Evolutionary conservation across 768 basidiomycete genomes (phyloP).

Genomic region (Punctularia strigosozonata): DNA sequence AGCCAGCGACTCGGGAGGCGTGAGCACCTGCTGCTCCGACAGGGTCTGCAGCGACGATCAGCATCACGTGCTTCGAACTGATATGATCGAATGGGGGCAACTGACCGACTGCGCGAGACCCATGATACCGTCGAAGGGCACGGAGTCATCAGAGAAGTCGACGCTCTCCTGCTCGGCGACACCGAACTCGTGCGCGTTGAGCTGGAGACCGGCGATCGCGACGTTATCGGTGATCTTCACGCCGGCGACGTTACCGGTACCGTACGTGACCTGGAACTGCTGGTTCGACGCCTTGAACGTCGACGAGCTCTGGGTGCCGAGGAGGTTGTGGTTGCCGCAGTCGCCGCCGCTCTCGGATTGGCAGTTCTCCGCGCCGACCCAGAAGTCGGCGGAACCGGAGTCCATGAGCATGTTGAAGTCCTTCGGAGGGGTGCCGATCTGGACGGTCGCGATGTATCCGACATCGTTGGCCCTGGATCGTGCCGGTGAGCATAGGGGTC

Average conservation of each 20-base stretch:
- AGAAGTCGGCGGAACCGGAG: constrained; percentile 33
- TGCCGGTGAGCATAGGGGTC: constrained; percentile 1
- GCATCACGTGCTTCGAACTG: background rate
- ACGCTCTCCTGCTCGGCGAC: constrained; percentile 44
- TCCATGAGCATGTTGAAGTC: constrained; percentile 34
- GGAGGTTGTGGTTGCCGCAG: constrained; percentile 51
- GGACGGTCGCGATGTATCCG: constrained; percentile 34
- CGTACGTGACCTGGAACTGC: constrained; percentile 54
- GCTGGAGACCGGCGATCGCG: constrained; percentile 45
- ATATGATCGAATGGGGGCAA: constrained; percentile 6
- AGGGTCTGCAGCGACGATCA: constrained; percentile 29
- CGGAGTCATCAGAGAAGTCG: constrained; percentile 40
- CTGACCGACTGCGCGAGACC: constrained; percentile 63
- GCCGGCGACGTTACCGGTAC: constrained; percentile 59
- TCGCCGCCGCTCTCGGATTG: constrained; percentile 17
- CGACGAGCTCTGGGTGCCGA: constrained; percentile 50
- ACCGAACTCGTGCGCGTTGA: constrained; percentile 56
- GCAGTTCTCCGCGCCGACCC: constrained; percentile 27
- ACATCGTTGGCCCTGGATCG: constrained; percentile 37
- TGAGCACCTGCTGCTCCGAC: constrained; percentile 51
- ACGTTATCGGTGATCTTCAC: constrained; percentile 52
- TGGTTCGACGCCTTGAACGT: constrained; percentile 42
- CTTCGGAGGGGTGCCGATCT: constrained; percentile 32
- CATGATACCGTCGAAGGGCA: constrained; percentile 65
- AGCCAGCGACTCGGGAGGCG: constrained; percentile 65